Percentiles rank a stretch among this genome's conserved stretches.
Evolutionary conservation across 176 grass and related monocot species (phyloP).

Genomic region (Avena eriantha): DNA sequence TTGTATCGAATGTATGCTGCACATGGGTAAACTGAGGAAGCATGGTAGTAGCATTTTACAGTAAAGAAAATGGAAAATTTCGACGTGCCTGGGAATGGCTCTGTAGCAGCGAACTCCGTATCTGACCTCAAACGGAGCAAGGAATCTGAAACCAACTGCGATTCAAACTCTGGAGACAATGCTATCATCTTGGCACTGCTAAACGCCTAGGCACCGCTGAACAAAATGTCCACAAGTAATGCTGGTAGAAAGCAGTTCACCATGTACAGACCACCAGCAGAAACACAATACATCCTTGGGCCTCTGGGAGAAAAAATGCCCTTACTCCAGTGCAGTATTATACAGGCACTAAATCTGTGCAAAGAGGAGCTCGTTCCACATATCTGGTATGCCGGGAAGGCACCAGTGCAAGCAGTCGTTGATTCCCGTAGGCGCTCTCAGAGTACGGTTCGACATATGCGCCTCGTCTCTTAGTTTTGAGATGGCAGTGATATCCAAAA

Average conservation of each 20-base stretch:
- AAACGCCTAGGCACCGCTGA: slow-evolving; percentile 16
- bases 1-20: slow-evolving; percentile 36
- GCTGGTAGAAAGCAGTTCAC: not conserved
- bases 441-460: slow-evolving; percentile 83
- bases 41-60: not conserved
- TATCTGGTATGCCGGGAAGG: slow-evolving; percentile 90
- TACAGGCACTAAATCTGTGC: slow-evolving; percentile 68
- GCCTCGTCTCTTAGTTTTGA: slow-evolving; percentile 85
- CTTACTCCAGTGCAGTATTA: slow-evolving; percentile 4
- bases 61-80: not conserved
- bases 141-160: slow-evolving; percentile 16
- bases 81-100: slow-evolving; percentile 31
- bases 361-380: slow-evolving; percentile 96
- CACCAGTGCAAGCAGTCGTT: slow-evolving; percentile 99
- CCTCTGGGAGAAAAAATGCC: slow-evolving; percentile 18
- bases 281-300: not conserved
- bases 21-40: not conserved
- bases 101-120: slow-evolving; percentile 24
- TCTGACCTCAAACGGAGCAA: slow-evolving; percentile 19
- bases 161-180: not conserved
- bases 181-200: not conserved
- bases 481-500: slow-evolving; percentile 90
- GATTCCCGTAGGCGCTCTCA: slow-evolving; percentile 55
- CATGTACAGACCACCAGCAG: not conserved
- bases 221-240: slow-evolving; percentile 26